These are phyloP conservation scores for Aegilops bicornis DNA, from an alignment of 176 grass and related monocot species.

Conservation along the genomic window DNA sequence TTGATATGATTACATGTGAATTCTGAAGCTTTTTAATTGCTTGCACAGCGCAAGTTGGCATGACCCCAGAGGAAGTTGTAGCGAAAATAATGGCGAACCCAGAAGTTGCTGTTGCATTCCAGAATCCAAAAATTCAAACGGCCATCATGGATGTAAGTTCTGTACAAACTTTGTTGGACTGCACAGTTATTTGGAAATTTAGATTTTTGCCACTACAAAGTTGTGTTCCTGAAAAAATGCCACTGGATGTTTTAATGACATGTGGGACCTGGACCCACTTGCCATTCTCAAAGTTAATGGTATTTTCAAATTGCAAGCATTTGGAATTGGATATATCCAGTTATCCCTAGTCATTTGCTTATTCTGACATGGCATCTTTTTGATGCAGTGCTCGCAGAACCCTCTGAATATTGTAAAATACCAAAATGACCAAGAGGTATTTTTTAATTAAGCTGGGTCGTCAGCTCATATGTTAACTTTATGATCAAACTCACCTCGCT, in stretches of 20 bases:
- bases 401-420: slow-evolving; percentile 96
- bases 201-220: neutral
- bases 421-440: slow-evolving; percentile 97
- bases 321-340: neutral
- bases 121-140: slow-evolving; percentile 98
- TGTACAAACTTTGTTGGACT: slow-evolving; percentile 6
- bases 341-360: slow-evolving; percentile 27
- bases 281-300: neutral
- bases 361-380: slow-evolving; percentile 43
- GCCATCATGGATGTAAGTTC: slow-evolving; percentile 93
- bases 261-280: neutral
- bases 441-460: neutral
- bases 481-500: neutral
- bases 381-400: slow-evolving; percentile 90
- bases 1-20: slow-evolving; percentile 15
- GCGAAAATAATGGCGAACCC: slow-evolving; percentile 98
- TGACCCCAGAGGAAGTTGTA: slow-evolving; percentile 95
- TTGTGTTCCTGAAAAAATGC: neutral
- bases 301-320: neutral
- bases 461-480: neutral
- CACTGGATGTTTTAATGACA: neutral
- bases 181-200: neutral
- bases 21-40: neutral
- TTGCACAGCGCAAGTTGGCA: slow-evolving; percentile 82
- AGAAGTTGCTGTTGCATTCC: slow-evolving; percentile 90